These are phyloP conservation scores for Pseudopediastrum boryanum DNA, from an alignment of 139 green algal genomes.

Conservation along the genomic window DNA sequence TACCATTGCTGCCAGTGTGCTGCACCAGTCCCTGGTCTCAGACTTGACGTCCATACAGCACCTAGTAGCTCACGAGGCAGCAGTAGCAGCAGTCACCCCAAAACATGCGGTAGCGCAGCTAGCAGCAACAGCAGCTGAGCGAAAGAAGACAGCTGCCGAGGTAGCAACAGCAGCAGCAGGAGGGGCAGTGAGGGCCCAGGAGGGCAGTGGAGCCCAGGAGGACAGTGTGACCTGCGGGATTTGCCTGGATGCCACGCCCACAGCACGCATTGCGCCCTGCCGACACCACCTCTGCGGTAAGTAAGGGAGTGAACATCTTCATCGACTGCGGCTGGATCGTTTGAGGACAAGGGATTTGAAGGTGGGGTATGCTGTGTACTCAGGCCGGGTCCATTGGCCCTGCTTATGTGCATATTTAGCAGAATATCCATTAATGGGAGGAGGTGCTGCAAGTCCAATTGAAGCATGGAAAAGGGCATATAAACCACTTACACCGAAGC, in stretches of 20 bases:
- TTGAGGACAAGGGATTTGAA: too few relatives aligned
- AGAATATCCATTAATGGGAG: too few relatives aligned
- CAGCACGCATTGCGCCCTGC: conserved; percentile 27
- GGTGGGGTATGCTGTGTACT: too few relatives aligned
- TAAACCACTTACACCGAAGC: background rate
- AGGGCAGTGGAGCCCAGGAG: too few relatives aligned
- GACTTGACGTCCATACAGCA: conserved; percentile 11
- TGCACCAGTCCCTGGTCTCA: conserved; percentile 31
- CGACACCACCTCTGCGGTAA: conserved; percentile 35
- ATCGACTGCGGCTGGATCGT: too few relatives aligned
- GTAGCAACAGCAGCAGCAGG: background rate
- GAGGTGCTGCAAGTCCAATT: background rate
- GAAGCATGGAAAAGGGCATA: background rate
- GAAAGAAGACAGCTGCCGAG: too few relatives aligned
- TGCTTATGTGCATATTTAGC: background rate
- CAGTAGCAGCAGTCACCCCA: conserved; percentile 21
- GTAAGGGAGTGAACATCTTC: too few relatives aligned
- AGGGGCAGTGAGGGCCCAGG: background rate
- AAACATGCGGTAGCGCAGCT: too few relatives aligned
- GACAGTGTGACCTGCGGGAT: conserved; percentile 12
- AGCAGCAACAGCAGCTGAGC: too few relatives aligned
- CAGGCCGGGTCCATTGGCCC: too few relatives aligned
- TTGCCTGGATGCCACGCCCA: conserved; percentile 25
- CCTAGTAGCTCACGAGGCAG: conserved; percentile 1
- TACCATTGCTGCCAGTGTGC: conserved; percentile 29